A percentile compares a stretch with the other conserved stretches of the same genome.
Conservation (phyloP, 2,329 filamentous ascomycete genomes). For the Fusarium sp. region DNA sequence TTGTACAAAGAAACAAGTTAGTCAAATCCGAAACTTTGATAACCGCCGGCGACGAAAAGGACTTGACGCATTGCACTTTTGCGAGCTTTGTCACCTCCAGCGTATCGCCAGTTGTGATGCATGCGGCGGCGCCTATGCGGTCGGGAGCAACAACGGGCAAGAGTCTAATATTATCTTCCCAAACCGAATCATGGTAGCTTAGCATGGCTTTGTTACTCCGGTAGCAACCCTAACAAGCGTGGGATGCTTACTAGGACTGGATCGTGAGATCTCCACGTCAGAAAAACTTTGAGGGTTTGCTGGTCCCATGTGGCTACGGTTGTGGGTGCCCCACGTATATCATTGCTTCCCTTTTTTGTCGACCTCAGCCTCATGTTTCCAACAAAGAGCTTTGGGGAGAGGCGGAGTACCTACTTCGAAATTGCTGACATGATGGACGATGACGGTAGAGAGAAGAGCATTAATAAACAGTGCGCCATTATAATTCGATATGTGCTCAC, state of each 20-base stretch:
- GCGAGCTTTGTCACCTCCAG: background rate
- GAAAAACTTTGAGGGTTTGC: conserved; percentile 5
- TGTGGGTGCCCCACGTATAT: background rate
- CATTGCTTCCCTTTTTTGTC: conserved; percentile 13
- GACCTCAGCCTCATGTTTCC: background rate
- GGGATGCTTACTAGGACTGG: background rate
- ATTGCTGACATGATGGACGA: conserved; percentile 27
- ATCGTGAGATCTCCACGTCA: conserved; percentile 3
- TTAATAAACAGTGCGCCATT: background rate
- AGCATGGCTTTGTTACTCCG: conserved; percentile 1
- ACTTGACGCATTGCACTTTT: background rate
- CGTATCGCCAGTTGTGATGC: conserved; percentile 30
- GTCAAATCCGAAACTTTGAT: conserved; percentile 22
- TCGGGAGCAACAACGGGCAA: background rate
- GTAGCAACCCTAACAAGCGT: background rate
- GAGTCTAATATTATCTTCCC: background rate
- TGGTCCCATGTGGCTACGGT: conserved; percentile 12
- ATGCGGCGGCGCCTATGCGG: conserved; percentile 6
- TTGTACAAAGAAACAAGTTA: conserved; percentile 12
- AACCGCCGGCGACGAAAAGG: conserved; percentile 23
- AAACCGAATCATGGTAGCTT: background rate
- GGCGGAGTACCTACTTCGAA: background rate
- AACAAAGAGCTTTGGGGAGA: conserved; percentile 1
- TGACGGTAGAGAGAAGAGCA: conserved; percentile 18
- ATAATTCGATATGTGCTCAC: background rate